Percentiles rank a stretch among this genome's conserved stretches.
phyloP scores from a whole-genome alignment of 257 asterid species.

The Paraleonurus japonicus region DNA sequence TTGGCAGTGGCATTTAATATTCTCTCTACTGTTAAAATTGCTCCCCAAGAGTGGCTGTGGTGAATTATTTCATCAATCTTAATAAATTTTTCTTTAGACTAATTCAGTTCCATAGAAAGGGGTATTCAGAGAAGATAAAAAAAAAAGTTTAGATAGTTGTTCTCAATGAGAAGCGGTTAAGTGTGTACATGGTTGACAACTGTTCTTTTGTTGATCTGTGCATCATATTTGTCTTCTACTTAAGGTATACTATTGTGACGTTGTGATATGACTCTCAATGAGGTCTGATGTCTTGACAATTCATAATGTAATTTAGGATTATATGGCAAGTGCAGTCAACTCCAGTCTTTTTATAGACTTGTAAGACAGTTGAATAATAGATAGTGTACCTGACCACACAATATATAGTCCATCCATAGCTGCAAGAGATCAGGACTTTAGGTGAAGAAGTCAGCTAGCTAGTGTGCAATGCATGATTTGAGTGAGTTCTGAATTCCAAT shows the following conservation, averaged over 20 bases:
- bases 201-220: neutral
- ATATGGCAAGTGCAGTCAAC: neutral
- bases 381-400: neutral
- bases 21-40: neutral
- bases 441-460: neutral
- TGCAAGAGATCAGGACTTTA: conserved; percentile 1
- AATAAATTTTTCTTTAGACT: neutral
- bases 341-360: neutral
- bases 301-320: neutral
- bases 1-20: neutral
- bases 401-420: neutral
- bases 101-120: neutral
- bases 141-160: neutral
- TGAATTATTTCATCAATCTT: neutral
- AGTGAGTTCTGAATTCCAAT: neutral
- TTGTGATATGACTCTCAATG: neutral
- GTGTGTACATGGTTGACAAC: neutral
- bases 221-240: neutral
- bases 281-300: conserved; percentile 2
- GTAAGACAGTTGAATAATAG: neutral
- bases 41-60: neutral
- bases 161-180: neutral
- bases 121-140: neutral
- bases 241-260: neutral
- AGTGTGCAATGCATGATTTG: neutral